Conservation (phyloP, 2,329 filamentous ascomycete genomes). For the Apiospora koreana region DNA sequence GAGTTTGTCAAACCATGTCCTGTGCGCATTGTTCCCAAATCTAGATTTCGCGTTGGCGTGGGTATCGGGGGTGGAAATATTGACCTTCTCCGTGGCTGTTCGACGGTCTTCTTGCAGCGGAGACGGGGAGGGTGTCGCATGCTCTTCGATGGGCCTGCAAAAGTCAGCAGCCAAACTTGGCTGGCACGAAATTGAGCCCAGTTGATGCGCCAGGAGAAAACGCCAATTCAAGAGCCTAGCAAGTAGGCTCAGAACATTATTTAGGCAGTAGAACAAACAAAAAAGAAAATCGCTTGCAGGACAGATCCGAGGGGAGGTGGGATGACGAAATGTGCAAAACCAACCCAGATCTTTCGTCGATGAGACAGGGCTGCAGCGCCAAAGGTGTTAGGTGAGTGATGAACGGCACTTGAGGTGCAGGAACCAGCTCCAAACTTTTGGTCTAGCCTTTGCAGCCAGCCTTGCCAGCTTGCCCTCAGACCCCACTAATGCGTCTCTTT, state of each 20-base stretch:
- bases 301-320: neutral
- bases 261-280: neutral
- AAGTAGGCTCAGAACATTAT: neutral
- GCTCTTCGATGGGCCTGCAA: neutral
- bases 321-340: neutral
- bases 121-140: slow-evolving; percentile 2
- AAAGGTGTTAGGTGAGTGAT: neutral
- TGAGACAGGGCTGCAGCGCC: neutral
- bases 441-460: neutral
- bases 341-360: neutral
- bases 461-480: neutral
- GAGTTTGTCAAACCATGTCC: neutral
- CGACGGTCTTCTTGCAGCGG: slow-evolving; percentile 2
- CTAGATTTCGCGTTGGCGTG: neutral
- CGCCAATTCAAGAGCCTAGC: neutral
- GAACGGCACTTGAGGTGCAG: neutral
- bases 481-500: neutral
- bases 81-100: slow-evolving; percentile 8
- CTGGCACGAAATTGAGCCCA: neutral
- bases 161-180: neutral
- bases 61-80: neutral
- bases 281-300: neutral
- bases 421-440: neutral
- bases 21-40: neutral
- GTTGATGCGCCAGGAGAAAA: neutral